Evolutionary conservation across 2,329 filamentous ascomycete species (phyloP).

Genomic region (Gliomastix tumulicola): DNA sequence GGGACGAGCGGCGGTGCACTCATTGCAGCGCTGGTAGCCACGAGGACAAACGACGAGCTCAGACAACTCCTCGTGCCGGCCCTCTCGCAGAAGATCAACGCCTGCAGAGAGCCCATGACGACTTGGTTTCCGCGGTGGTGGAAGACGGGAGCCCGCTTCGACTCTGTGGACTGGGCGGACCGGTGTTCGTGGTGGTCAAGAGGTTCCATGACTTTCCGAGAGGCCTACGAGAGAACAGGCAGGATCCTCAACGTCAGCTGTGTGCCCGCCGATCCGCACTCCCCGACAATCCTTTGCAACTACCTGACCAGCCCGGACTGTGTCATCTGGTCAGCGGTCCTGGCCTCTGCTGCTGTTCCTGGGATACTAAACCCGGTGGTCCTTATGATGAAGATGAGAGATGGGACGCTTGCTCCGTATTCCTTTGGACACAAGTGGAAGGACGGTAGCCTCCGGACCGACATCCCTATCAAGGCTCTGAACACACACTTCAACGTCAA

Average conservation of each 20-base stretch:
- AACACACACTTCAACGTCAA: slow-evolving; percentile 98
- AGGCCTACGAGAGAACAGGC: slow-evolving; percentile 90
- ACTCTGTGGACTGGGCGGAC: slow-evolving; percentile 84
- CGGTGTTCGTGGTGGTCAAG: slow-evolving; percentile 84
- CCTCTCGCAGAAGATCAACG: slow-evolving; percentile 76
- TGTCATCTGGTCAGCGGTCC: slow-evolving; percentile 94
- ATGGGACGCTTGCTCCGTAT: slow-evolving; percentile 77
- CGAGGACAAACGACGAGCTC: slow-evolving; percentile 85
- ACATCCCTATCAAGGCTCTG: slow-evolving; percentile 88
- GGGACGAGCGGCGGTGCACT: slow-evolving; percentile 92
- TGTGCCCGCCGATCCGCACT: slow-evolving; percentile 92
- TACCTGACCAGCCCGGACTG: slow-evolving; percentile 94
- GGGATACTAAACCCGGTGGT: slow-evolving; percentile 95
- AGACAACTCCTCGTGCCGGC: slow-evolving; percentile 79
- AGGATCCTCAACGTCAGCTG: slow-evolving; percentile 94
- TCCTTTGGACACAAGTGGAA: slow-evolving; percentile 99
- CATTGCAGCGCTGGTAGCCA: slow-evolving; percentile 79
- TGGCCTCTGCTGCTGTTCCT: slow-evolving; percentile 91
- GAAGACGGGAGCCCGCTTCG: slow-evolving; percentile 87
- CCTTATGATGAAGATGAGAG: slow-evolving; percentile 77
- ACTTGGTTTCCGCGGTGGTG: slow-evolving; percentile 84
- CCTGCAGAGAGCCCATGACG: slow-evolving; percentile 70
- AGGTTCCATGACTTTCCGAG: slow-evolving; percentile 88
- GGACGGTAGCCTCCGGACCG: slow-evolving; percentile 86
- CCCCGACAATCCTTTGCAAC: slow-evolving; percentile 85